phyloP scores from a whole-genome alignment of 108 stramenopile species.

The Nitzschia sp. region DNA sequence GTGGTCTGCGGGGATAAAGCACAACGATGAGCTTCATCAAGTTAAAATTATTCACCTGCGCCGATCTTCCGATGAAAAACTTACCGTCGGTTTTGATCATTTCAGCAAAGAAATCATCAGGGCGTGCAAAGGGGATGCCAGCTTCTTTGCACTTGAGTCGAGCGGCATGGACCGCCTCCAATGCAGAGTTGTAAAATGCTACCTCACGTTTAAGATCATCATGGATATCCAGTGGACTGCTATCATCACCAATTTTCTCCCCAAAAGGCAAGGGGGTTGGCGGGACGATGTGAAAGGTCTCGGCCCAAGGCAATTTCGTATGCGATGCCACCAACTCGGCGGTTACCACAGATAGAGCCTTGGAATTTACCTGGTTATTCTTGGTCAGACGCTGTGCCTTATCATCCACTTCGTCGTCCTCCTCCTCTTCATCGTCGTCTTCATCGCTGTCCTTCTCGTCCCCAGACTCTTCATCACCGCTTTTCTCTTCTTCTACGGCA shows the following conservation, averaged over 20 bases:
- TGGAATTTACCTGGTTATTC: constrained; percentile 34
- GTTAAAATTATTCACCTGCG: too few relatives aligned
- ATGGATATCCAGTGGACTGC: constrained; percentile 75
- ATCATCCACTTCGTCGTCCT: constrained; percentile 25
- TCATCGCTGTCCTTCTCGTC: constrained; percentile 29
- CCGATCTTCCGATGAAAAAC: too few relatives aligned
- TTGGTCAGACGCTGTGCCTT: constrained; percentile 27
- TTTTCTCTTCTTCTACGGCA: constrained; percentile 25
- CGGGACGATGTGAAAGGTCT: constrained; percentile 75
- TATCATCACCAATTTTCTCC: constrained; percentile 41
- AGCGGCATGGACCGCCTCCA: constrained; percentile 86
- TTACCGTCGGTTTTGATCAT: constrained; percentile 99
- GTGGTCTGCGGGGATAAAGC: constrained; percentile 59
- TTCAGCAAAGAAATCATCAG: constrained; percentile 98
- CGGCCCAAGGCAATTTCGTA: constrained; percentile 65
- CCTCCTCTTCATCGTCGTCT: constrained; percentile 32
- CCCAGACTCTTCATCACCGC: constrained; percentile 22
- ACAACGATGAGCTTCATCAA: too few relatives aligned
- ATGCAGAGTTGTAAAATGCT: constrained; percentile 93
- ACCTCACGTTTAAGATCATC: constrained; percentile 97
- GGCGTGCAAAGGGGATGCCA: constrained; percentile 82
- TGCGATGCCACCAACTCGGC: constrained; percentile 38
- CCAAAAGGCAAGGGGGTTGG: constrained; percentile 76
- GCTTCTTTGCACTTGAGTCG: constrained; percentile 55
- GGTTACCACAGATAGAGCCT: constrained; percentile 48